These are phyloP conservation scores for Alternaria ventricosa DNA, from an alignment of 2,329 filamentous ascomycete genomes.

Conservation along the genomic window DNA sequence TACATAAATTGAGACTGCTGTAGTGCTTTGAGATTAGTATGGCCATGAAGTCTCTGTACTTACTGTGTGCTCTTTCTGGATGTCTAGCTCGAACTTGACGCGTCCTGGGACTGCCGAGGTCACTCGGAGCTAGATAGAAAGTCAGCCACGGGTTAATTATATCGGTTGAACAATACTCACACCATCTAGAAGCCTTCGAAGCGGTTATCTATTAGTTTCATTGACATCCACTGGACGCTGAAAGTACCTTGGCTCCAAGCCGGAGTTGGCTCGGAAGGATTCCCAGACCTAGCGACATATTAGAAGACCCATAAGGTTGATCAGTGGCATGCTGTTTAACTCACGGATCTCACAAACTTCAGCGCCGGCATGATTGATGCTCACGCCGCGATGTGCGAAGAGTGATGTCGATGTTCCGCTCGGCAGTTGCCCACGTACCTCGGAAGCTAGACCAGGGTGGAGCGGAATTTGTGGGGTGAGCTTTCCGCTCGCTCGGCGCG, in stretches of 20 bases:
- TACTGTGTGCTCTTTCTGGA: constrained; percentile 77
- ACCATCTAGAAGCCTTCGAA: constrained; percentile 50
- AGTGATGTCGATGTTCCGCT: constrained; percentile 33
- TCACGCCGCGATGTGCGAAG: constrained; percentile 10
- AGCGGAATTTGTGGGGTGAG: constrained; percentile 21
- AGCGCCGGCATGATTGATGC: constrained; percentile 52
- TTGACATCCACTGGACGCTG: not conserved
- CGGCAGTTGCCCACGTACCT: constrained; percentile 23
- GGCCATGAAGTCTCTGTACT: constrained; percentile 21
- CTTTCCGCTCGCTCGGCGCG: constrained; percentile 32
- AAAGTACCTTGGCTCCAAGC: constrained; percentile 81
- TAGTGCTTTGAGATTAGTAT: not conserved
- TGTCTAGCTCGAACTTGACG: constrained; percentile 78
- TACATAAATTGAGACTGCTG: too few relatives aligned
- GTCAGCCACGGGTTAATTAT: not conserved
- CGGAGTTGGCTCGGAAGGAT: constrained; percentile 84
- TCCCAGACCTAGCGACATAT: constrained; percentile 71
- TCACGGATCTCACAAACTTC: constrained; percentile 70
- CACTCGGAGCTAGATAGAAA: constrained; percentile 66
- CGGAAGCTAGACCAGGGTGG: constrained; percentile 29
- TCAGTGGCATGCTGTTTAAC: constrained; percentile 26
- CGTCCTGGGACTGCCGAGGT: constrained; percentile 68
- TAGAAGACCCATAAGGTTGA: not conserved
- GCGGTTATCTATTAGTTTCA: not conserved
- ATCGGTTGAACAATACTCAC: constrained; percentile 32